Evolutionary conservation across 331 rosid species (phyloP), one percentile per base, ranked within the genome.

Genomic region (Telfairia occidentalis): DNA sequence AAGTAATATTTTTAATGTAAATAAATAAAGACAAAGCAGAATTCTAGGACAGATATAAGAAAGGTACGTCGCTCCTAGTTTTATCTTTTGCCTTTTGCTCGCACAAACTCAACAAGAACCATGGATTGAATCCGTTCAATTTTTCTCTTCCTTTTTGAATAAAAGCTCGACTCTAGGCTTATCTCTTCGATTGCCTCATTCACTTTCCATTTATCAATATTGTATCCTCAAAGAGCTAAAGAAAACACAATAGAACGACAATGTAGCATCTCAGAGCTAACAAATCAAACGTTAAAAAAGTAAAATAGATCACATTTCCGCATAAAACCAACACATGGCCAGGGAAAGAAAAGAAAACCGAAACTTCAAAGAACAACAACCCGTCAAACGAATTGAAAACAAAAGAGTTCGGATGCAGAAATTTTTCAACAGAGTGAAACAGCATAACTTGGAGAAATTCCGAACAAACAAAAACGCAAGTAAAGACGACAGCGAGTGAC

Each of bases 401-500:
- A 63, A 34, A 26, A 34, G 5, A 34, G 4, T 61, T 32, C 43
- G 69, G 45, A n/a, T 32, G 12, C 26, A 35, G 48, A 35, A 63
- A 63, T 32, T 34, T 34, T n/a, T 11, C 40, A 29, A n/a, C 46
- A n/a, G 35, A 59, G 66, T 37, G 4, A 38, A 64, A 37, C 29
- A 38, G 9, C 12, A 38, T 12, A 21, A 64, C n/a, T 64, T 18
- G 30, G 55, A 8, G 2, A 88, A 82, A 81, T 83, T 80, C 7
- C n/a, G 43, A 43, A 50, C 42, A 71, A 71, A 79, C 65, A 64
- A 23, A 29, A 72, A 60, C 78, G 52, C 12, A 70, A 43, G 73
- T n/a, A 9, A 24, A 46, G 28, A 43, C 43, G 28, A 58, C 21
- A 29, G 24, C 16, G 0, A 28, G 55, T 18, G 12, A 54, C 30